Percentiles rank a stretch among this genome's conserved stretches.
phyloP scores from a whole-genome alignment of 345 rosid genomes.

The Salix brachista region DNA sequence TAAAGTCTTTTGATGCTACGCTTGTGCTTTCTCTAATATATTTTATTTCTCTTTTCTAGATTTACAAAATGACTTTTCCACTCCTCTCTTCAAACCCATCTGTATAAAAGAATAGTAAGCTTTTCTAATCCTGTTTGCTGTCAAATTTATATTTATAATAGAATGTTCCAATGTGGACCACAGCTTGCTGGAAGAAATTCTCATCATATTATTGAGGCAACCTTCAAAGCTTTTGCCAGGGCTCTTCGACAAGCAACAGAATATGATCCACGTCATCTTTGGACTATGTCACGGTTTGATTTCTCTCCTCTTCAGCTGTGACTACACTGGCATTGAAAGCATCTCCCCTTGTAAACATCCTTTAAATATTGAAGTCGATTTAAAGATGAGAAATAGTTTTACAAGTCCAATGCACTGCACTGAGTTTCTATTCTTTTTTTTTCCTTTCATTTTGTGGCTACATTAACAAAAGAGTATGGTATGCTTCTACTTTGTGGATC shows the following conservation, averaged over 20 bases:
- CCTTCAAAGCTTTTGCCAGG: slow-evolving; percentile 95
- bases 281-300: slow-evolving; percentile 77
- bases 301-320: not conserved
- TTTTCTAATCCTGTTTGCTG: not conserved
- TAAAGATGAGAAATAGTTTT: not conserved
- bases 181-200: slow-evolving; percentile 93
- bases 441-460: not conserved
- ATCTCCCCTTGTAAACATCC: not conserved
- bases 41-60: not conserved
- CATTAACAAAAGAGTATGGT: not conserved
- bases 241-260: slow-evolving; percentile 92
- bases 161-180: slow-evolving; percentile 2
- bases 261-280: slow-evolving; percentile 67
- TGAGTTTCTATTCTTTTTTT: not conserved
- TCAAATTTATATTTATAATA: not conserved
- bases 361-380: not conserved
- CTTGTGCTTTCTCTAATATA: not conserved
- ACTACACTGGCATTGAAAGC: not conserved
- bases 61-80: not conserved
- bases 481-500: not conserved
- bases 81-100: not conserved
- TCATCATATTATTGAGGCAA: slow-evolving; percentile 93
- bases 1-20: not conserved
- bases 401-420: not conserved
- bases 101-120: not conserved